phyloP scores from a whole-genome alignment of 164 flowering plant genomes.

The Nelumbo lutea region DNA sequence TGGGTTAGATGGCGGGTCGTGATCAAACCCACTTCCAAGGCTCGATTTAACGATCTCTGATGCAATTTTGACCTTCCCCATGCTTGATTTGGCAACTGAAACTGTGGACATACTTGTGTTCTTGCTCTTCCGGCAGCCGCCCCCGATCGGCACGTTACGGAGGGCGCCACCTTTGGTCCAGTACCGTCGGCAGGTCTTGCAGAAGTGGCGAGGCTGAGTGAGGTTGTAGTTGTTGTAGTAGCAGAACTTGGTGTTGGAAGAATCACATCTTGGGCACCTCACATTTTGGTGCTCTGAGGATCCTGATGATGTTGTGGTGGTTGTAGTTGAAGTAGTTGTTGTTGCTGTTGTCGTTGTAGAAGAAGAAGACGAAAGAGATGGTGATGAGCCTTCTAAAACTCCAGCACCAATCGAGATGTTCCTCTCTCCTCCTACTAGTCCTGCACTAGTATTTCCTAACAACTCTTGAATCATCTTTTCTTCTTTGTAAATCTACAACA shows the following conservation, averaged over 20 bases:
- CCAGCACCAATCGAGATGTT: slow-evolving; percentile 12
- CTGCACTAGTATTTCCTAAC: neutral
- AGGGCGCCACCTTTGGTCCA: slow-evolving; percentile 58
- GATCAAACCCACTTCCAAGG: slow-evolving; percentile 26
- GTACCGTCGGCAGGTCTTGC: slow-evolving; percentile 52
- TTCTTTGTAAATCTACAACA: slow-evolving; percentile 30
- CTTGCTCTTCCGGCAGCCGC: slow-evolving; percentile 49
- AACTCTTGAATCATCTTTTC: slow-evolving; percentile 10
- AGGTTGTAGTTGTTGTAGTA: slow-evolving; percentile 62
- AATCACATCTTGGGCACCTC: slow-evolving; percentile 51
- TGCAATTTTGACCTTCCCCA: slow-evolving; percentile 21
- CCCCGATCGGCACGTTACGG: slow-evolving; percentile 49
- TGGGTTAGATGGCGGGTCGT: slow-evolving; percentile 23
- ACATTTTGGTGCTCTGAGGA: slow-evolving; percentile 29
- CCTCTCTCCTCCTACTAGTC: slow-evolving; percentile 2
- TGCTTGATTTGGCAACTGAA: slow-evolving; percentile 12
- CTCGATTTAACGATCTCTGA: slow-evolving; percentile 26
- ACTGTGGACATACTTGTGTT: slow-evolving; percentile 15
- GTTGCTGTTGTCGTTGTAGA: neutral
- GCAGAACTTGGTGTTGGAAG: slow-evolving; percentile 51
- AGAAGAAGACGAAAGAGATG: slow-evolving; percentile 19
- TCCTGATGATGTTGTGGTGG: slow-evolving; percentile 14
- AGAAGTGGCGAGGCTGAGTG: slow-evolving; percentile 57
- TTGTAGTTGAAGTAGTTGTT: slow-evolving; percentile 1
- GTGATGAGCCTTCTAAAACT: slow-evolving; percentile 18